These are phyloP conservation scores for Lipomyces lipofer DNA, from an alignment of 805 yeast genomes.

Conservation along the genomic window DNA sequence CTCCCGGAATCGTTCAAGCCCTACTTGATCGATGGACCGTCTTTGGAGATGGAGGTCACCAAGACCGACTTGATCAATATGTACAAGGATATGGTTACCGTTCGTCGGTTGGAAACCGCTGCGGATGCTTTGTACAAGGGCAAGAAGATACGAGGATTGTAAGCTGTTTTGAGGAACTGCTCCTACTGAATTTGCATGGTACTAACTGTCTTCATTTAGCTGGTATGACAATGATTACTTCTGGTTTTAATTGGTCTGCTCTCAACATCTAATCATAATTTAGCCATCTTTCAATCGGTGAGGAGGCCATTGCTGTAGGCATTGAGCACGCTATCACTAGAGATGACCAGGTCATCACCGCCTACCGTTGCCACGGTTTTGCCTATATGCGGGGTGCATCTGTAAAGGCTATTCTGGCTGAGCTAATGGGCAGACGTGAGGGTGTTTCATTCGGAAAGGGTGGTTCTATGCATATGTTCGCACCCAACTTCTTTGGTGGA, in stretches of 20 bases:
- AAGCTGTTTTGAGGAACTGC: constrained; percentile 9
- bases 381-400: constrained; percentile 95
- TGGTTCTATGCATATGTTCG: constrained; percentile 99
- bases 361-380: constrained; percentile 99
- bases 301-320: constrained; percentile 98
- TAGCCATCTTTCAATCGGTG: constrained; percentile 94
- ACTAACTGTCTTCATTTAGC: constrained; percentile 11
- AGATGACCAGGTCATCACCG: constrained; percentile 87
- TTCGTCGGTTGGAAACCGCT: constrained; percentile 97
- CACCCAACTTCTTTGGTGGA: constrained; percentile 96
- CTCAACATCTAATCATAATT: too few relatives aligned
- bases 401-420: constrained; percentile 87
- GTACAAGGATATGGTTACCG: constrained; percentile 93
- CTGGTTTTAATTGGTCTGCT: too few relatives aligned
- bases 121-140: constrained; percentile 98
- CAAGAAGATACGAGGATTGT: constrained; percentile 97
- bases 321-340: constrained; percentile 89
- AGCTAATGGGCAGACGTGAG: constrained; percentile 92
- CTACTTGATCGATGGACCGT: constrained; percentile 69
- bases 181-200: not conserved
- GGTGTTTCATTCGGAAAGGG: constrained; percentile 96
- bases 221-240: constrained; percentile 9
- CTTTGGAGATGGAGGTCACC: constrained; percentile 70
- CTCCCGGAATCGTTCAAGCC: constrained; percentile 84
- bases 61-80: constrained; percentile 79